Evolutionary conservation across 352 stramenopile genomes (phyloP).

Genomic region (Elongisporangium senticosum): DNA sequence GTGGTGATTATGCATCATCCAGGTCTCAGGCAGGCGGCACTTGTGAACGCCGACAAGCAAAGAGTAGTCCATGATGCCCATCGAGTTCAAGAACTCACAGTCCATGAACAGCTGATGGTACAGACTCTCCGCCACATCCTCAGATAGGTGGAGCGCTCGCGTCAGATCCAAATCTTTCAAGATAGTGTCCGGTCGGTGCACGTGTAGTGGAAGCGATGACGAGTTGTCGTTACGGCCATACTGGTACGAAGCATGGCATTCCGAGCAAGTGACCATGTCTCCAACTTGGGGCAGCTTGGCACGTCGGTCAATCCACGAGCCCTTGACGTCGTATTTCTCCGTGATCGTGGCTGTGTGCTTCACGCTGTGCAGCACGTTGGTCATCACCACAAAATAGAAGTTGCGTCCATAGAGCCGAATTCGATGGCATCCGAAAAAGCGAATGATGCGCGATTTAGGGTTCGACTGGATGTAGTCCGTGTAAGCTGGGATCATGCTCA

Average conservation of each 20-base stretch:
- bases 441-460: constrained; percentile 65
- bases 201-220: constrained; percentile 25
- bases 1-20: constrained; percentile 7
- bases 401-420: constrained; percentile 75
- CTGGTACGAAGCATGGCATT: constrained; percentile 52
- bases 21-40: constrained; percentile 30
- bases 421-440: constrained; percentile 83
- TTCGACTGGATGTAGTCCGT: constrained; percentile 52
- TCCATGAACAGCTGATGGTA: constrained; percentile 48
- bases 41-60: constrained; percentile 67
- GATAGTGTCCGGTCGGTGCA: constrained; percentile 62
- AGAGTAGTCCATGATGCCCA: constrained; percentile 82
- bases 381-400: constrained; percentile 82
- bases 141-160: constrained; percentile 34
- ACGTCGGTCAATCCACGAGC: constrained; percentile 63
- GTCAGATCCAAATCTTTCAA: constrained; percentile 66
- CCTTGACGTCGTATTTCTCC: constrained; percentile 77
- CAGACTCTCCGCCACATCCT: constrained; percentile 22
- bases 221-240: constrained; percentile 29
- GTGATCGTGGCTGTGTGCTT: constrained; percentile 49
- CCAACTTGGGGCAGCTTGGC: constrained; percentile 39
- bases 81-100: constrained; percentile 54
- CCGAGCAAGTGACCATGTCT: constrained; percentile 55
- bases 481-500: constrained; percentile 70
- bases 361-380: constrained; percentile 65